Evolutionary conservation across 108 stramenopile species (phyloP).

Genomic region (Phaeodactylum tricornutum): DNA sequence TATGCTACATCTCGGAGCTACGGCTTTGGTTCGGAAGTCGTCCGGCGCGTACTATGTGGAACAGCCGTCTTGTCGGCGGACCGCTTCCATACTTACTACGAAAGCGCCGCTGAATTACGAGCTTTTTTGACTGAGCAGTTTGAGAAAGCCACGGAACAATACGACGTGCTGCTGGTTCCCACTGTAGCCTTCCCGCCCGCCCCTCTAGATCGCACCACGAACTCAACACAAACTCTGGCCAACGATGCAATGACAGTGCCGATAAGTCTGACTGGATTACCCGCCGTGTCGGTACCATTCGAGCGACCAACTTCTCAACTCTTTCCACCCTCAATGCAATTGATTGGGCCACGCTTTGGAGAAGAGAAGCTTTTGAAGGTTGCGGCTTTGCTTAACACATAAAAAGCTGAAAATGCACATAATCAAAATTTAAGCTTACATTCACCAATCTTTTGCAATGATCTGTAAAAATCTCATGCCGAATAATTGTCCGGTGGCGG

Average conservation of each 20-base stretch:
- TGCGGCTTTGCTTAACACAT: constrained; percentile 22
- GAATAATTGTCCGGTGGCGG: too few species aligned
- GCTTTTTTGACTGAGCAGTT: constrained; percentile 54
- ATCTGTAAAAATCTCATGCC: too few species aligned
- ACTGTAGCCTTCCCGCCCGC: constrained; percentile 51
- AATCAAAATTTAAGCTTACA: too few species aligned
- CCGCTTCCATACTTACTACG: constrained; percentile 80
- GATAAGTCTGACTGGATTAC: constrained; percentile 72
- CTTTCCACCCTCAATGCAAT: constrained; percentile 21
- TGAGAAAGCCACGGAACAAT: constrained; percentile 28
- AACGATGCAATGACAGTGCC: constrained; percentile 92
- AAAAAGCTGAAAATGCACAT: too few species aligned
- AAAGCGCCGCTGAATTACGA: constrained; percentile 70
- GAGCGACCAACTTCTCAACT: background rate
- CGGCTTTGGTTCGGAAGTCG: constrained; percentile 81
- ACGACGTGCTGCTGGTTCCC: constrained; percentile 72
- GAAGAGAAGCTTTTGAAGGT: constrained; percentile 36
- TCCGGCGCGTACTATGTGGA: constrained; percentile 70
- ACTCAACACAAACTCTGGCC: constrained; percentile 66
- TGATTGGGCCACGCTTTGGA: constrained; percentile 37
- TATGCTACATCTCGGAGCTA: constrained; percentile 47
- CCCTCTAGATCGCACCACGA: constrained; percentile 12
- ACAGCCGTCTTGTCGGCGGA: constrained; percentile 78
- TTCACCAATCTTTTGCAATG: too few species aligned
- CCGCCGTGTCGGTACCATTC: constrained; percentile 53